Base-by-base conservation (phyloP, 2,329 filamentous ascomycete genomes). In the Trichophyton equinum region DNA sequence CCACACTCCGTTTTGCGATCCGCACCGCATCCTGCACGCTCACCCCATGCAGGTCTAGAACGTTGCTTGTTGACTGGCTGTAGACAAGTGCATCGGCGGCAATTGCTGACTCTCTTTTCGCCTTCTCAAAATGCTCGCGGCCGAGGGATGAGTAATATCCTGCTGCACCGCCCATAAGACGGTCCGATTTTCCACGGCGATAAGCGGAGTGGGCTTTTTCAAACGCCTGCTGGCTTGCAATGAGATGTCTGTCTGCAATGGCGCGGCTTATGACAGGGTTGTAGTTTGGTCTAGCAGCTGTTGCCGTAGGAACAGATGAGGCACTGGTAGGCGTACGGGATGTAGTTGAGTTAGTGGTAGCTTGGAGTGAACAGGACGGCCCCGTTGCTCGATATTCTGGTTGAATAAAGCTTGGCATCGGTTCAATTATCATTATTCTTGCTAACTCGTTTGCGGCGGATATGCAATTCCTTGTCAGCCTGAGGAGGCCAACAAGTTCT, bases 11-110 rank as follows among this genome's bases (percentile, higher is more conserved):
- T 33, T 82, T 80, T 1, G 88, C 85, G 65, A 96, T 96, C 2
- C 88, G 80, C 33, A 91, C 84, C 1, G 88, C 92, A 71, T 95
- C 88, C 57, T 84, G 78, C 1, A 96, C 91, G 51, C 81, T 85
- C 4, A 96, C 84, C 4, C 90, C 89, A 71, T 97, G 92, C 27
- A 97, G 77, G 72, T 97, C 92, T 6, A 95, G 77, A 20, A 79
- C 76, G 0, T 74, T 77, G 1, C 71, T 62, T 0, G 79, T 80
- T 58, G 88, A 91, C 69, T 91, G 86, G 8, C 75, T 70, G 9
- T 85, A 79, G 0, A 92, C 91, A 2, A 86, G 78, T 0, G 81
- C 74, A 67, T 94, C 87, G 1, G 90, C 89, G 0, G 85, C 85
- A 0, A 78, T 78, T n/a, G 84, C 84, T 18, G 78, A 78, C n/a